These are phyloP conservation scores for Chytriomyces confervae DNA, from an alignment of 192 early-diverging fungal genomes.

Conservation along the genomic window DNA sequence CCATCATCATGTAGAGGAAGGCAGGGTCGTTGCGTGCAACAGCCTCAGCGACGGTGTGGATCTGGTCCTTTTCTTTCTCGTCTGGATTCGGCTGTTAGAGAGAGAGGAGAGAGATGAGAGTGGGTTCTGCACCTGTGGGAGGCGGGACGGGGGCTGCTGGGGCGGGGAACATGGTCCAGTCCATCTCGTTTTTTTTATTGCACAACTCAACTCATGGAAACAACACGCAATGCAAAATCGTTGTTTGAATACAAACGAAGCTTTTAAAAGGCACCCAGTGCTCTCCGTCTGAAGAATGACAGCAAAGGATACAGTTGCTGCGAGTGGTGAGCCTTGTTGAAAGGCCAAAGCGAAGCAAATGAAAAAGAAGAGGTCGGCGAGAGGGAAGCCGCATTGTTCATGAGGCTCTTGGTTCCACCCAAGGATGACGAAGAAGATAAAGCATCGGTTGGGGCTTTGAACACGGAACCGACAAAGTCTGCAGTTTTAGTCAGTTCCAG, in stretches of 20 bases:
- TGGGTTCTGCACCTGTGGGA: background rate
- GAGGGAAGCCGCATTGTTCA: background rate
- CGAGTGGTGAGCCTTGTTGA: constrained; percentile 5
- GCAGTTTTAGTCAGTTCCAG: constrained; percentile 11
- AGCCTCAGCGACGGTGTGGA: background rate
- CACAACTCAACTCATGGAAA: too few species aligned
- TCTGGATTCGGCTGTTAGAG: background rate
- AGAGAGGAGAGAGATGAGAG: background rate
- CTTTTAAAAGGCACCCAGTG: background rate
- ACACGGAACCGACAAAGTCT: constrained; percentile 9
- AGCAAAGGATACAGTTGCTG: constrained; percentile 26
- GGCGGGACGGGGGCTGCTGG: background rate
- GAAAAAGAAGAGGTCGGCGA: background rate
- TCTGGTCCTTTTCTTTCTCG: background rate
- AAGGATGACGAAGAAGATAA: background rate
- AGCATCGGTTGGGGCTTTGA: background rate
- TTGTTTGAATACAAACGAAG: too few species aligned
- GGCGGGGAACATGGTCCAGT: background rate
- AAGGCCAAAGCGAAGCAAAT: constrained; percentile 12
- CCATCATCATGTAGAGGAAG: constrained; percentile 15
- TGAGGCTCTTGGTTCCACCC: background rate
- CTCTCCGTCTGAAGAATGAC: constrained; percentile 14
- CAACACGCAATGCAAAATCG: too few species aligned
- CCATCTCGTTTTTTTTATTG: background rate
- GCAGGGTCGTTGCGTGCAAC: background rate